Conservation (phyloP, 768 basidiomycete species). For the Leccinum longicurvipes region DNA sequence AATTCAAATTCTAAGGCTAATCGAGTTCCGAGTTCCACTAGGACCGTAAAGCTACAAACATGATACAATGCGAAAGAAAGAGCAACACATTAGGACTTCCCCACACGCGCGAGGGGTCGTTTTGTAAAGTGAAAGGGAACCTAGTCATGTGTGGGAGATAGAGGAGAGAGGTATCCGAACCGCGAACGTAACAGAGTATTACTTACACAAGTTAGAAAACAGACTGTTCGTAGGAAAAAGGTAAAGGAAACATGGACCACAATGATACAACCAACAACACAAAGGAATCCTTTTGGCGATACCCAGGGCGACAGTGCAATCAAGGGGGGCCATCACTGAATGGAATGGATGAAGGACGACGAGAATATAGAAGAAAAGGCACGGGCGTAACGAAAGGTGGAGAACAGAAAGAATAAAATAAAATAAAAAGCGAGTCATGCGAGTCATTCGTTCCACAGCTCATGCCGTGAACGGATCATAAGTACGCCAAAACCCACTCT, state of each 20-base stretch:
- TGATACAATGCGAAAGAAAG: neutral
- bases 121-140: neutral
- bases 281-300: neutral
- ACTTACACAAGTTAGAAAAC: neutral
- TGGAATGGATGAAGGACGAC: neutral
- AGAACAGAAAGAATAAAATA: neutral
- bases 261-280: neutral
- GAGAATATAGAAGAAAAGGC: neutral
- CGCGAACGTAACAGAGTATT: neutral
- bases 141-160: neutral
- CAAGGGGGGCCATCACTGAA: neutral
- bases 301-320: neutral
- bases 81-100: neutral
- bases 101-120: neutral
- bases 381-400: neutral
- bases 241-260: neutral
- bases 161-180: neutral
- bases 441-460: neutral
- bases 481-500: neutral
- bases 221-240: neutral
- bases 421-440: no score
- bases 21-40: neutral
- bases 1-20: neutral
- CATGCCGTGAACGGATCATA: neutral
- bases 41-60: neutral